These are phyloP conservation scores for Musa acuminata DNA, from an alignment of 176 grass and related monocot genomes.

Conservation along the genomic window DNA sequence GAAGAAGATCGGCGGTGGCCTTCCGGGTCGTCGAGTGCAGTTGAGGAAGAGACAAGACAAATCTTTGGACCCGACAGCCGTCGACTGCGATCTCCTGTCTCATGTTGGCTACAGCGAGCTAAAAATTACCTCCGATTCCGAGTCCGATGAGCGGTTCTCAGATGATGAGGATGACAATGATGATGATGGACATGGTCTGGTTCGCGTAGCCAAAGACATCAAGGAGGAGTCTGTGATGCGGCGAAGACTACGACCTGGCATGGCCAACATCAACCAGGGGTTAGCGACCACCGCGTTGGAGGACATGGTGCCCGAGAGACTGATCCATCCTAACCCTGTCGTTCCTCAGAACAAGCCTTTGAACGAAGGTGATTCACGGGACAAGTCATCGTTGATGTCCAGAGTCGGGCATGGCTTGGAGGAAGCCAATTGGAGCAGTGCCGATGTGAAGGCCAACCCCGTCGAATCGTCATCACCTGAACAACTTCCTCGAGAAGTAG, in stretches of 20 bases:
- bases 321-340: constrained; percentile 11
- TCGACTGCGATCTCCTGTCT: constrained; percentile 16
- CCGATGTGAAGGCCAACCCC: neutral
- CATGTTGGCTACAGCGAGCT: constrained; percentile 36
- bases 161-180: constrained; percentile 15
- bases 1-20: neutral
- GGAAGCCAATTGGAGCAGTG: neutral
- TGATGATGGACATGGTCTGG: neutral
- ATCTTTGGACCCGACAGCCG: neutral
- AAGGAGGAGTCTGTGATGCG: constrained; percentile 13
- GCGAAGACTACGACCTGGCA: neutral
- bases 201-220: constrained; percentile 7
- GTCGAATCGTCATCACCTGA: neutral
- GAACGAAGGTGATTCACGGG: neutral
- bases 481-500: neutral
- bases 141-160: constrained; percentile 40
- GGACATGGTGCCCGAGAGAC: neutral
- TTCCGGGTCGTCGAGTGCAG: neutral
- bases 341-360: neutral
- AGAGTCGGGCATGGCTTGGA: neutral
- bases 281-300: neutral
- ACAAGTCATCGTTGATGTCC: neutral
- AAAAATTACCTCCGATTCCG: constrained; percentile 46
- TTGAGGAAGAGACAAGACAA: constrained; percentile 9
- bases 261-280: neutral